Base-by-base conservation (phyloP, 1,139 yeast genomes). In the Citeromyces siamensis region DNA sequence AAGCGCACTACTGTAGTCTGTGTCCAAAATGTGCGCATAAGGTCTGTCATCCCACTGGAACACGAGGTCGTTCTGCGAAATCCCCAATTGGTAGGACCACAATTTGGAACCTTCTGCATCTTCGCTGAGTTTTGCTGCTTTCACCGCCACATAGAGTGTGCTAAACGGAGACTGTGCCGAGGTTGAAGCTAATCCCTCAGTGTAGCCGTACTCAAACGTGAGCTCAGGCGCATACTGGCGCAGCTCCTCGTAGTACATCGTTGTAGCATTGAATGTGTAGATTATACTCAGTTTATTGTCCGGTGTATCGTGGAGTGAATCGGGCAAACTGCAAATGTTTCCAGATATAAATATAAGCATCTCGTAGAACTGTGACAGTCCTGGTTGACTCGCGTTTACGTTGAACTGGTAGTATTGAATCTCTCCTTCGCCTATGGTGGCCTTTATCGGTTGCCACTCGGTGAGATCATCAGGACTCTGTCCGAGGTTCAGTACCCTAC, bases 1-100 rank as follows among this genome's bases (percentile, higher is more conserved):
- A 41, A 85, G 60, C 0, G 84, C 93, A 36, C 84, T 71, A 16
- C 66, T 64, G 47, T 71, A 72, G 55, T 86, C 96, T 0, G 86
- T 61, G 51, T 85, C 95, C 3, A 84, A 71, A 12, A 82, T 60
- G 28, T 62, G 58, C 1, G 83, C 69, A 64, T 76, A 68, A 21
- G 75, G 58, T 14, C 71, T 58, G 35, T 65, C 64, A 50, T 77
- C 86, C 77, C 84, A 82, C 45, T 77, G 81, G 52, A 74, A 82
- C 1, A 75, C 71, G 42, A 81, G 64, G 44, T 72, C 75, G 37
- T 63, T 62, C 44, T 76, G 80, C 1, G 90, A 81, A 3, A 76
- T 70, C 2, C 86, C 90, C 26, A 86, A 56, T 51, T 77, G 74
- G 48, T 80, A 82, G 5, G 59, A 46, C 81, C 85, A 77, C 3